Evolutionary conservation across 305 asterid species (phyloP), one percentile per base, ranked within the genome.

Genomic region (Rubia tinctorum): DNA sequence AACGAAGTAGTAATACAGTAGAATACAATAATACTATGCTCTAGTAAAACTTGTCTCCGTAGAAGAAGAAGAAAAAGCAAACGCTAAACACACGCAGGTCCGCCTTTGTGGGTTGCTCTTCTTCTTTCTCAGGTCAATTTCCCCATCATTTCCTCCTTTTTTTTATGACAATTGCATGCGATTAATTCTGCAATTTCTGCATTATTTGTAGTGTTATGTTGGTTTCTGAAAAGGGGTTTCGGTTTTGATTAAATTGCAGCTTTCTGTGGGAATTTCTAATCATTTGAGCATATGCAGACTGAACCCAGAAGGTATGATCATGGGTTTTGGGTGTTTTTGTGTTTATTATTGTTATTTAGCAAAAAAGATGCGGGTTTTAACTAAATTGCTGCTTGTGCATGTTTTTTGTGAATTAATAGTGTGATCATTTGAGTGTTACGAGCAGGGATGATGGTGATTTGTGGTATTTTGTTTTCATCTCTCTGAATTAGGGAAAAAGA

Each of bases 61-160:
- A 68, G 71, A 34, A 68, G 69, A 39, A 39, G 49, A 64, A 14
- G 66, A 23, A 60, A 27, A 60, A n/a, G 15, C 37, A 23, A 27
- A 27, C n/a, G 20, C 18, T 44, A 30, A 25, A 58, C 49, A 49
- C 49, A 68, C 40, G 34, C 68, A 68, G 71, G 20, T 66, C 76
- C 60, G 62, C 17, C 64, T 66, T 17, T n/a, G 66, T 79, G 63
- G 71, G 74, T 79, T 40, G 5, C 37, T 75, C 66, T 60, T 59
- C 59, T 30, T 11, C 71, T 14, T 13, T 13, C 14, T 49, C 59
- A 17, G 79, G 79, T 75, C 60, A 34, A 14, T 60, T 51, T 34
- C 69, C 49, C 0, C 5, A 55, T 60, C 64, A 44, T 68, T 25
- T 60, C 1, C n/a, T 8, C n/a, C 6, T 27, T 3, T 8, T 20